A percentile compares a stretch with the other conserved stretches of the same genome.
Conservation (phyloP, 148 eudicot species). For the Persicaria maculosa region DNA sequence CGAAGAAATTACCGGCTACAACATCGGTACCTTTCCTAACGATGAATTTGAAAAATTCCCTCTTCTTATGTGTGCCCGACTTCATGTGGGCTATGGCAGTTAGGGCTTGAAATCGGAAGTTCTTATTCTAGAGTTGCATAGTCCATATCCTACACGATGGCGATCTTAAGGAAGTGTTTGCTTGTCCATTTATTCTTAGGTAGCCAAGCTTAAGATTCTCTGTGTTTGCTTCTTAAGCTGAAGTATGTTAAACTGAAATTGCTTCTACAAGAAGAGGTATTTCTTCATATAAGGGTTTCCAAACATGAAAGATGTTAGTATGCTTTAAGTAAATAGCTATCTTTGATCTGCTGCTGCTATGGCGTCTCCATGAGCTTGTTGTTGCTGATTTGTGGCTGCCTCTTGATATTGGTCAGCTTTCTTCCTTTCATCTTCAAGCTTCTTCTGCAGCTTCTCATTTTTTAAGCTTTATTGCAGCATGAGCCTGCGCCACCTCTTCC, state of each 20-base stretch:
- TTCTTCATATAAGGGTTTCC: not conserved
- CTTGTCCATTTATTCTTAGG: constrained; percentile 25
- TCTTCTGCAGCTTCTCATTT: no score
- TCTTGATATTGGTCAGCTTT: no score
- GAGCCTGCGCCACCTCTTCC: no score
- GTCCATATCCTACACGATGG: not conserved
- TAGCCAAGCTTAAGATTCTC: constrained; percentile 94
- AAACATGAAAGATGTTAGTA: not conserved
- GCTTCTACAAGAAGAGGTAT: constrained; percentile 85
- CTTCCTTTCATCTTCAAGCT: no score
- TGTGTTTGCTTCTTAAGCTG: constrained; percentile 88
- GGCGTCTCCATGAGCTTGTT: no score
- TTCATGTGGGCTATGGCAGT: not conserved
- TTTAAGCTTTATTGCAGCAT: no score
- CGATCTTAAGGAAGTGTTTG: not conserved
- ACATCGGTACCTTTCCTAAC: constrained; percentile 41
- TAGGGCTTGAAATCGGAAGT: not conserved
- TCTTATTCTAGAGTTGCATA: not conserved
- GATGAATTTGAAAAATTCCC: not conserved
- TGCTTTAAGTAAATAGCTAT: not conserved
- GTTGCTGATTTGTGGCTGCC: no score
- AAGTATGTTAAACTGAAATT: constrained; percentile 54
- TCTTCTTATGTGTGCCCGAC: no score
- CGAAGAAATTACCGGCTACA: constrained; percentile 72
- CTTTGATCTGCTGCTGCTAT: no score